Conservation (phyloP, 495 filamentous ascomycete genomes). For the Talaromyces liani region DNA sequence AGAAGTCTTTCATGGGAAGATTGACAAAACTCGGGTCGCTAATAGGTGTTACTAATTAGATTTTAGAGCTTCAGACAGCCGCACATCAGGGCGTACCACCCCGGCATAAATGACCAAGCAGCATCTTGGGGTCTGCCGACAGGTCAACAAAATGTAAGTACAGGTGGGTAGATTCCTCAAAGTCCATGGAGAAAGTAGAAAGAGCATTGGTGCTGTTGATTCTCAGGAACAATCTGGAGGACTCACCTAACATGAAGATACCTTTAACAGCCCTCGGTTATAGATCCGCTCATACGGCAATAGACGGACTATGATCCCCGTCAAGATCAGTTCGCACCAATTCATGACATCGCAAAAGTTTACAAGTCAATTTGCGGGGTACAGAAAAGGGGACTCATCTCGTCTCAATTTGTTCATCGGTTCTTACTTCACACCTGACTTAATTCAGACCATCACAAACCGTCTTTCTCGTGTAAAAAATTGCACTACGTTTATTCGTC, state of each 20-base stretch:
- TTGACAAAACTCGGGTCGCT: no score
- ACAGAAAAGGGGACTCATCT: background rate
- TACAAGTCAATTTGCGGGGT: background rate
- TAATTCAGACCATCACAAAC: background rate
- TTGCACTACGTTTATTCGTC: background rate
- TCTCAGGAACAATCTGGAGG: no score
- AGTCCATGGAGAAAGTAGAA: no score
- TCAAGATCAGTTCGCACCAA: background rate
- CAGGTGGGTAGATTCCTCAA: no score
- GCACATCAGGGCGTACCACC: no score
- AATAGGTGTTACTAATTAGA: no score
- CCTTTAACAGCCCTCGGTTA: background rate
- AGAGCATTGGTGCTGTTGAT: no score
- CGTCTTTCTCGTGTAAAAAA: background rate
- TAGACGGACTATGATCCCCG: background rate
- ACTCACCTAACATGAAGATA: background rate
- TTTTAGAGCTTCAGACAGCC: no score
- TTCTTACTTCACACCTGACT: background rate
- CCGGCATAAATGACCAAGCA: no score
- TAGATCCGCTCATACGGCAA: background rate
- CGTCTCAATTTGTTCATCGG: background rate
- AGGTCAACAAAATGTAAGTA: no score
- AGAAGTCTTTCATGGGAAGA: no score
- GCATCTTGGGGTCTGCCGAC: no score
- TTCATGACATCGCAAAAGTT: background rate